These are phyloP conservation scores for Radiomyces spectabilis DNA, from an alignment of 192 early-diverging fungal species.

Conservation along the genomic window DNA sequence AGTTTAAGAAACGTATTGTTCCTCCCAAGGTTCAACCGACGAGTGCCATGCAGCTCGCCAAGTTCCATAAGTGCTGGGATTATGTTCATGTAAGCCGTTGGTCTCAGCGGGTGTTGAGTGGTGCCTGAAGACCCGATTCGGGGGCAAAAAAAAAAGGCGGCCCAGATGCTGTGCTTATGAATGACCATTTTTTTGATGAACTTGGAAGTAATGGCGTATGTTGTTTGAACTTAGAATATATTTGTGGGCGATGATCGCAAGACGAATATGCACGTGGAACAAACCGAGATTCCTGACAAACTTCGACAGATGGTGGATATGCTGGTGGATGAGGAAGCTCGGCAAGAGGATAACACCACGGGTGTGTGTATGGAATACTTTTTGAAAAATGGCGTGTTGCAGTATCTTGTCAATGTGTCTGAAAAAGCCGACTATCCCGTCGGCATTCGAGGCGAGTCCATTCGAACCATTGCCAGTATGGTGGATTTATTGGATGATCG, in stretches of 20 bases:
- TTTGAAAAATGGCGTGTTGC: slow-evolving; percentile 76
- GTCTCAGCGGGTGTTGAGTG: too few species aligned
- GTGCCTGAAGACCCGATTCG: too few species aligned
- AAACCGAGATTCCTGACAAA: slow-evolving; percentile 70
- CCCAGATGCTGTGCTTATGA: not conserved
- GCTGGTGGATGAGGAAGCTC: slow-evolving; percentile 80
- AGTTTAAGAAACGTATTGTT: slow-evolving; percentile 56
- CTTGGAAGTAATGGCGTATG: too few species aligned
- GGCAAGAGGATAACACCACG: slow-evolving; percentile 60
- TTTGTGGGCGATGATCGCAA: slow-evolving; percentile 22
- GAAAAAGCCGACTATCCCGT: slow-evolving; percentile 66
- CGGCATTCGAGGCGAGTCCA: slow-evolving; percentile 74
- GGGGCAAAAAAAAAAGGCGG: not conserved
- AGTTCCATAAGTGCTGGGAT: slow-evolving; percentile 70
- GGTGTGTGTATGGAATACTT: slow-evolving; percentile 89
- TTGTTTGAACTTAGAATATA: slow-evolving; percentile 15
- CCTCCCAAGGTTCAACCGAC: slow-evolving; percentile 52
- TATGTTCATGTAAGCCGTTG: slow-evolving; percentile 39
- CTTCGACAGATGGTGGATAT: slow-evolving; percentile 82
- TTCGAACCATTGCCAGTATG: slow-evolving; percentile 71
- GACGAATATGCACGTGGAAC: slow-evolving; percentile 37
- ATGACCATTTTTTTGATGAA: not conserved
- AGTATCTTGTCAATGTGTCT: slow-evolving; percentile 68
- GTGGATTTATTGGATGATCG: slow-evolving; percentile 82
- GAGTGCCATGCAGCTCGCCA: slow-evolving; percentile 52